Conservation (phyloP, 2,329 filamentous ascomycete species). For the Aureobasidium sp. region DNA sequence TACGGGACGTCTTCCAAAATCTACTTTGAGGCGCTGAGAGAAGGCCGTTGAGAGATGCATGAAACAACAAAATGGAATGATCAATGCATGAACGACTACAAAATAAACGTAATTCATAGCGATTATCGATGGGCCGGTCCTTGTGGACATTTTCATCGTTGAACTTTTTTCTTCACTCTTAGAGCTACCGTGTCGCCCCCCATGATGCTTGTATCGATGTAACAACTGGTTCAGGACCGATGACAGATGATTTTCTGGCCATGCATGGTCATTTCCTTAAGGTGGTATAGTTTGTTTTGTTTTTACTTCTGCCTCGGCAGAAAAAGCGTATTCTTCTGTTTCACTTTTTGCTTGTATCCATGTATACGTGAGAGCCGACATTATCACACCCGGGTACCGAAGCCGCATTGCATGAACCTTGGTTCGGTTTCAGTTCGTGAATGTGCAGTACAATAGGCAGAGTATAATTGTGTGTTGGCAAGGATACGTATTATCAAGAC, state of each 20-base stretch:
- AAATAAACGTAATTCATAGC: background rate
- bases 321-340: background rate
- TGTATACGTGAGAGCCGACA: background rate
- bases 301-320: constrained; percentile 2
- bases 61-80: background rate
- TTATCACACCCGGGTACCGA: background rate
- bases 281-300: background rate
- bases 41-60: constrained; percentile 2
- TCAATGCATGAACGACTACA: background rate
- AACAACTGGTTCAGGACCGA: background rate
- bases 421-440: background rate
- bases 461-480: too few relatives aligned
- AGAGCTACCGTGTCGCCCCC: too few relatives aligned
- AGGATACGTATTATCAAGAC: too few relatives aligned
- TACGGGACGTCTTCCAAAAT: constrained; percentile 26
- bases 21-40: constrained; percentile 24
- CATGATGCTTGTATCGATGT: background rate
- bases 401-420: constrained; percentile 9
- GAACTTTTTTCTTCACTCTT: background rate
- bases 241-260: background rate
- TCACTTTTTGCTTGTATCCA: background rate
- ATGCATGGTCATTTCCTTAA: background rate
- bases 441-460: background rate
- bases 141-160: background rate
- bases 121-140: background rate